Conservation (phyloP, 2,329 filamentous ascomycete species). For the Phyllosticta citrichinensis region DNA sequence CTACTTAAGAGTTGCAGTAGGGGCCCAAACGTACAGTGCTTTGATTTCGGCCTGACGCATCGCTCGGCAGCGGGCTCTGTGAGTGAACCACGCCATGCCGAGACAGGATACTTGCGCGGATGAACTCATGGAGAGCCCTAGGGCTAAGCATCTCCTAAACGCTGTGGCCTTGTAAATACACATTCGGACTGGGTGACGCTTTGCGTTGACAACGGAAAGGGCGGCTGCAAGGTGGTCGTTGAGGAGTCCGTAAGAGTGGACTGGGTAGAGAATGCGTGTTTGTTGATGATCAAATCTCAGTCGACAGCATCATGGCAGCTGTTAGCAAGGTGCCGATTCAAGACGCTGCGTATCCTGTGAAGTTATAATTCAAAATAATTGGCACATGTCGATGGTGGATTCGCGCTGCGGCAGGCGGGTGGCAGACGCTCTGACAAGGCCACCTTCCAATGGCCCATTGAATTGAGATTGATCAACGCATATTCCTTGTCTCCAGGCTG, state of each 20-base stretch:
- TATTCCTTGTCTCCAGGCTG: too few relatives aligned
- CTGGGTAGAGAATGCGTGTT: not conserved
- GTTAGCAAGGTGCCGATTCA: too few relatives aligned
- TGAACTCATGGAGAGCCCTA: not conserved
- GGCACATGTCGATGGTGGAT: too few relatives aligned
- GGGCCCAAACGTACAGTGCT: not conserved
- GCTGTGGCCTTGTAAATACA: not conserved
- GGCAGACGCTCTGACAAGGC: too few relatives aligned
- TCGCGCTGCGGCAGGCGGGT: too few relatives aligned
- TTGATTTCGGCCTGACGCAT: not conserved
- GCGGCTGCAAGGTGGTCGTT: not conserved
- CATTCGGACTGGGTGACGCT: not conserved
- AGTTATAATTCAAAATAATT: too few relatives aligned
- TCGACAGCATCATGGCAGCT: not conserved
- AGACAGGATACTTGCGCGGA: not conserved
- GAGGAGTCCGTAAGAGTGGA: not conserved
- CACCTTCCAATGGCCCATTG: too few relatives aligned
- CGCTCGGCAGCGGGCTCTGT: not conserved
- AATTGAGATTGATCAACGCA: too few relatives aligned
- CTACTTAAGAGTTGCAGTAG: not conserved
- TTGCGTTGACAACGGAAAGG: not conserved
- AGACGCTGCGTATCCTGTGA: too few relatives aligned
- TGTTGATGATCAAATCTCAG: not conserved
- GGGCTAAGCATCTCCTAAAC: not conserved
- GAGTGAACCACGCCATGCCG: not conserved